Conservation (phyloP, 2,329 filamentous ascomycete genomes). For the Trichophyton verrucosum region DNA sequence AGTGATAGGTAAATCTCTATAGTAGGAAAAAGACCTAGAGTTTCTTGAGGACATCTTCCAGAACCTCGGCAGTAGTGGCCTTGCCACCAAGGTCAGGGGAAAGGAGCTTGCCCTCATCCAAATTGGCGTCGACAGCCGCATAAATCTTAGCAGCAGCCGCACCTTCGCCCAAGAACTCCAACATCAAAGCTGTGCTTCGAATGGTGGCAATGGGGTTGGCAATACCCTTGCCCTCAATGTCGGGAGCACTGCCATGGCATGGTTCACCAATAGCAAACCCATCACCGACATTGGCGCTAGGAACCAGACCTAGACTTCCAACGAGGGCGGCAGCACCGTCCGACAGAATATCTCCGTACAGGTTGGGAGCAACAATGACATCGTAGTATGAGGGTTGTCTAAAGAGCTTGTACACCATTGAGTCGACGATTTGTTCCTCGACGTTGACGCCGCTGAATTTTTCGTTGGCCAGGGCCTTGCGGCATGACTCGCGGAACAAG, state of each 20-base stretch:
- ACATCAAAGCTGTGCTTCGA: slow-evolving; percentile 81
- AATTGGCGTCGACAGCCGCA: slow-evolving; percentile 76
- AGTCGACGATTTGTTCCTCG: slow-evolving; percentile 98
- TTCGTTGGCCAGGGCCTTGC: slow-evolving; percentile 54
- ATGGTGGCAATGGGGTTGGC: slow-evolving; percentile 95
- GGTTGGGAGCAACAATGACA: slow-evolving; percentile 92
- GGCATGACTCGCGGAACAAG: slow-evolving; percentile 73
- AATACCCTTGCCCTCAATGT: slow-evolving; percentile 85
- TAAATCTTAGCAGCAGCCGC: slow-evolving; percentile 82
- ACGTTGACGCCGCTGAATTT: slow-evolving; percentile 54
- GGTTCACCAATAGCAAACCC: slow-evolving; percentile 94
- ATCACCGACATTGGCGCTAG: slow-evolving; percentile 88
- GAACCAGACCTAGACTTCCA: slow-evolving; percentile 81
- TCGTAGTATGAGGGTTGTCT: slow-evolving; percentile 91
- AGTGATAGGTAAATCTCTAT: too few relatives aligned
- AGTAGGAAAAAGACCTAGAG: slow-evolving; percentile 3
- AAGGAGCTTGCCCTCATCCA: slow-evolving; percentile 69
- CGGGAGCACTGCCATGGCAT: slow-evolving; percentile 89
- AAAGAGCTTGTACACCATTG: slow-evolving; percentile 99
- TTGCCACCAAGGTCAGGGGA: slow-evolving; percentile 84
- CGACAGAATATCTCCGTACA: slow-evolving; percentile 94
- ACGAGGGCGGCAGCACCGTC: slow-evolving; percentile 92
- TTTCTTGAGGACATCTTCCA: slow-evolving; percentile 64
- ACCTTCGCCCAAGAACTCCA: slow-evolving; percentile 87
- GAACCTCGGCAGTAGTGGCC: slow-evolving; percentile 72